A percentile compares a stretch with the other conserved stretches of the same genome.
These are phyloP conservation scores for Brassica carinata DNA, from an alignment of 345 rosid species.

Conservation along the genomic window DNA sequence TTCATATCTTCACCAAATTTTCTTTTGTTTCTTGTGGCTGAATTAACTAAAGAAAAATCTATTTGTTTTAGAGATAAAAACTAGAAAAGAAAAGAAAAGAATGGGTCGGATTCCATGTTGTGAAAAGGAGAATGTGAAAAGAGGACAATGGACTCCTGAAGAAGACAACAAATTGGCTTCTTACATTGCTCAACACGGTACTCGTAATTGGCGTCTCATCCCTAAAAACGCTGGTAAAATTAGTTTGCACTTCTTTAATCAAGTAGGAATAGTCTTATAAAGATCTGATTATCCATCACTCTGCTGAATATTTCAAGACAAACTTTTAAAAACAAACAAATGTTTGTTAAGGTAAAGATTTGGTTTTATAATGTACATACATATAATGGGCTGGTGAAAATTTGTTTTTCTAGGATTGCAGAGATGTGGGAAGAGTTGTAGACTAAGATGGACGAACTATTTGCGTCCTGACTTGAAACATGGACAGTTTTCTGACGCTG, in stretches of 20 bases:
- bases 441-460: constrained; percentile 89
- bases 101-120: constrained; percentile 97
- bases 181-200: constrained; percentile 88
- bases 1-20: constrained; percentile 8
- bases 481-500: constrained; percentile 69
- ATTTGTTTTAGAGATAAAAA: not conserved
- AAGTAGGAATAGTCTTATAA: not conserved
- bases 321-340: not conserved
- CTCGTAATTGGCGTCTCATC: constrained; percentile 94
- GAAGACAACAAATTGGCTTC: constrained; percentile 96
- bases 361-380: not conserved
- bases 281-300: not conserved
- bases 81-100: constrained; percentile 10
- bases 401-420: constrained; percentile 58
- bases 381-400: not conserved
- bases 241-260: not conserved
- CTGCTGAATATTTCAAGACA: not conserved
- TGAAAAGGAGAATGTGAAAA: constrained; percentile 88
- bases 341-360: not conserved
- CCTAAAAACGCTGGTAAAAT: constrained; percentile 84
- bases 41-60: constrained; percentile 28
- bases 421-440: constrained; percentile 92
- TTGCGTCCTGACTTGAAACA: constrained; percentile 90
- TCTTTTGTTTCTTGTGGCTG: not conserved
- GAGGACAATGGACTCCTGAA: constrained; percentile 99